Evolutionary conservation across 768 basidiomycete species (phyloP), one percentile per base, ranked within the genome.

Genomic region (Saitozyma sp.): DNA sequence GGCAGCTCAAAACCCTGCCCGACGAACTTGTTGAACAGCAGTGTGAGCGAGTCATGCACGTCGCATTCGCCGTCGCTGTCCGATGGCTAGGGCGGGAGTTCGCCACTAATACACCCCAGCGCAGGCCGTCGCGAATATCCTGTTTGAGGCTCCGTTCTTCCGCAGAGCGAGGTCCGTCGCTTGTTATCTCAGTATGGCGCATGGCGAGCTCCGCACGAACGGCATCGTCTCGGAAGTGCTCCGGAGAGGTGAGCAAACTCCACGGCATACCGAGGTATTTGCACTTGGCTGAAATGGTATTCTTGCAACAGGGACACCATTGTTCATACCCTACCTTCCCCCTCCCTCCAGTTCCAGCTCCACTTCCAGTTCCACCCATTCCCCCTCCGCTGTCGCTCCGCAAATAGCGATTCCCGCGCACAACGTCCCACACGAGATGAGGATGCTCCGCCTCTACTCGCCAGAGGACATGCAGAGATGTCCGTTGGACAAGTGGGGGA

Each of bases 401-500:
- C 39, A 29, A 51, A 56, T 29, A 41, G 19, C 17, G 39, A 16
- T 5, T 29, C 29, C 29, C 59, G 37, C 52, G 8, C 13, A 5
- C 29, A 2, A 8, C 19, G 37, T 29, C 29, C 38, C 16, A 3
- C 19, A 56, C 38, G 66, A 65, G 8, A 76, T 76, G 75, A 45
- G 52, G 14, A 74, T 76, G 72, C 63, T 76, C 16, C 50, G 70
- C 19, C 62, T 76, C 11, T 76, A 74, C 57, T 68, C 66, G 1
- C 50, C 19, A 8, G 64, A 61, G 11, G 74, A 76, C 58, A 61
- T 73, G 13, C 56, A 58, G 8, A 9, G 6, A 3, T 76, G 71
- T 58, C 69, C 69, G 17, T 37, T 70, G n/a, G 74, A 76, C 52
- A 76, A 71, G 29, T 76, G 72, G 75, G 75, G 75, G 0, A 74